Base-by-base conservation (phyloP, 306 rosid species). In the Luffa aegyptiaca region DNA sequence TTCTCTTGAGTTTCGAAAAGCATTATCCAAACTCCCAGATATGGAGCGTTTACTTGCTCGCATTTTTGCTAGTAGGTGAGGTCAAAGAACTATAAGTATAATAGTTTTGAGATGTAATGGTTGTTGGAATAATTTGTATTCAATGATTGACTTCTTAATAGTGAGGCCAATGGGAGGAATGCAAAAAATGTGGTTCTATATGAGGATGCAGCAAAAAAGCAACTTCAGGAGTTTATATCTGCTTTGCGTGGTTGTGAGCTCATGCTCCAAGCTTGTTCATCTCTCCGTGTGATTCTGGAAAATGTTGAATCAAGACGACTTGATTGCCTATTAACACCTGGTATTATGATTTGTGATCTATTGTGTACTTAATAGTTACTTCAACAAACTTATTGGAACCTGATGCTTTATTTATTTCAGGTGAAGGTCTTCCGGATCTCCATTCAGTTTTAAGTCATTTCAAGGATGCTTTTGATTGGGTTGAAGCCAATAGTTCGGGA, bases 381-480 rank as follows among this genome's bases (percentile, higher is more conserved):
- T 14, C 61, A 72, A 69, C 79, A 56, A 78, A 63, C 58, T 84
- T 58, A 73, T 83, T 71, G 62, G 78, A 64, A n/a, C 20, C 33
- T 48, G 69, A 65, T 79, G 26, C 8, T 77, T 62, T 79, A 55
- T 79, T 12, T 53, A 82, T 68, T 21, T 89, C 84, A 92, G 96
- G 97, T 64, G 84, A 86, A 87, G 96, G 91, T 56, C 88, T 95
- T 87, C 96, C 92, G 33, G 89, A 90, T 82, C 83, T 91, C 76
- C 69, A 77, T 63, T 55, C 82, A 68, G 84, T 88, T 86, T 79
- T 95, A 59, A 85, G 86, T 66, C 90, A 91, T 85, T 95, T 95
- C 88, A 93, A 91, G 87, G 92, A 87, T 78, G 96, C 97, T 77
- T 95, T 95, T 87, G 93, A 95, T 84, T 95, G 99, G 99, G 93